These are phyloP conservation scores for Fusarium multiceps DNA, from an alignment of 2,329 filamentous ascomycete species.

Conservation along the genomic window DNA sequence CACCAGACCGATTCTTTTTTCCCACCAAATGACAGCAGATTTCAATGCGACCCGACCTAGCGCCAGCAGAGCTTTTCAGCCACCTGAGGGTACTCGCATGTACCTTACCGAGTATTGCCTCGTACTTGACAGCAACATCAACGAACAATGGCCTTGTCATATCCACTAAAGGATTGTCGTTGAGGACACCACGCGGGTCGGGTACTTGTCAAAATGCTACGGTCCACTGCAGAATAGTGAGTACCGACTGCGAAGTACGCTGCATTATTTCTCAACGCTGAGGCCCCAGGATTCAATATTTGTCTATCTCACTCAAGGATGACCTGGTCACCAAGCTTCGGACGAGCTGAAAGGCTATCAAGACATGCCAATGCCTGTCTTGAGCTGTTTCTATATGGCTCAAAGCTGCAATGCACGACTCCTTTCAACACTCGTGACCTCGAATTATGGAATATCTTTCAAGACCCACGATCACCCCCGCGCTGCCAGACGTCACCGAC, in stretches of 20 bases:
- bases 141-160: slow-evolving; percentile 10
- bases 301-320: slow-evolving; percentile 20
- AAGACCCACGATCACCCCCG: slow-evolving; percentile 27
- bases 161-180: slow-evolving; percentile 2
- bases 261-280: slow-evolving; percentile 8
- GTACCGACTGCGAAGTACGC: slow-evolving; percentile 18
- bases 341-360: background rate
- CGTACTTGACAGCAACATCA: slow-evolving; percentile 1
- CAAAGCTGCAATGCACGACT: slow-evolving; percentile 16
- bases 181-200: background rate
- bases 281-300: background rate
- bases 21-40: slow-evolving; percentile 18
- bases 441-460: slow-evolving; percentile 16
- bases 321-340: background rate
- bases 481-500: slow-evolving; percentile 43
- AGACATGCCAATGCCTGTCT: slow-evolving; percentile 23
- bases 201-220: slow-evolving; percentile 25
- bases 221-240: slow-evolving; percentile 16
- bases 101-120: background rate
- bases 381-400: slow-evolving; percentile 7
- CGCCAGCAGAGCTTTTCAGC: slow-evolving; percentile 36
- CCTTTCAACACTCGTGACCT: slow-evolving; percentile 38
- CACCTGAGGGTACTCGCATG: slow-evolving; percentile 6
- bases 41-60: slow-evolving; percentile 15
- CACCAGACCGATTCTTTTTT: slow-evolving; percentile 42